A percentile compares a stretch with the other conserved stretches of the same genome.
These are phyloP conservation scores for Aspergillus sparsus DNA, from an alignment of 495 filamentous ascomycete genomes.

Conservation along the genomic window DNA sequence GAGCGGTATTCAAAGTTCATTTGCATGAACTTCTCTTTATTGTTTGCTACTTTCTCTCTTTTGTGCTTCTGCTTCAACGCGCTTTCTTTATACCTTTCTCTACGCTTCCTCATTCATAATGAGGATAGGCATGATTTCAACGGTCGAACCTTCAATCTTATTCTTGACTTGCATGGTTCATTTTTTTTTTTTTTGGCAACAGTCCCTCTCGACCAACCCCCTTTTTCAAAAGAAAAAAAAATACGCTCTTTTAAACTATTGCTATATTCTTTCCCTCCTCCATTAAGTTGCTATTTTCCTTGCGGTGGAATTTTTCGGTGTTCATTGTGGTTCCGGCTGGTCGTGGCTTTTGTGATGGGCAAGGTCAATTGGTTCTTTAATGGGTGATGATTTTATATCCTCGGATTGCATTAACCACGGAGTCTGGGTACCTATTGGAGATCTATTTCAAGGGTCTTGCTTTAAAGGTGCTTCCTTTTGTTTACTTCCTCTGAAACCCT, in stretches of 20 bases:
- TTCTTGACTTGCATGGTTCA: not conserved
- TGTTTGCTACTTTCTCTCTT: not conserved
- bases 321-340: conserved; percentile 21
- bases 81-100: conserved; percentile 10
- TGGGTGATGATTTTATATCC: conserved; percentile 20
- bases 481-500: not conserved
- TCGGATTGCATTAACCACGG: conserved; percentile 28
- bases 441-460: conserved; percentile 18
- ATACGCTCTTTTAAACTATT: not conserved
- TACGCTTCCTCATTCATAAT: not conserved
- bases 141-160: conserved; percentile 5
- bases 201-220: too few relatives aligned
- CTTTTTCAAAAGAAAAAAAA: too few relatives aligned
- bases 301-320: conserved; percentile 19
- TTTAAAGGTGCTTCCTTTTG: conserved; percentile 11
- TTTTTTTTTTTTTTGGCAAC: conserved; percentile 5
- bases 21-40: conserved; percentile 29
- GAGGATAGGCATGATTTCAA: conserved; percentile 6
- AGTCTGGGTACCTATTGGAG: conserved; percentile 26
- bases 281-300: conserved; percentile 13
- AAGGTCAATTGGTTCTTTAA: conserved; percentile 19
- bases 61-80: conserved; percentile 1
- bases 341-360: conserved; percentile 17
- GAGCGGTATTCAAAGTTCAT: conserved; percentile 41
- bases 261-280: not conserved